Conservation (phyloP, 2,329 filamentous ascomycete species). For the Ophiosphaerella korrae region DNA sequence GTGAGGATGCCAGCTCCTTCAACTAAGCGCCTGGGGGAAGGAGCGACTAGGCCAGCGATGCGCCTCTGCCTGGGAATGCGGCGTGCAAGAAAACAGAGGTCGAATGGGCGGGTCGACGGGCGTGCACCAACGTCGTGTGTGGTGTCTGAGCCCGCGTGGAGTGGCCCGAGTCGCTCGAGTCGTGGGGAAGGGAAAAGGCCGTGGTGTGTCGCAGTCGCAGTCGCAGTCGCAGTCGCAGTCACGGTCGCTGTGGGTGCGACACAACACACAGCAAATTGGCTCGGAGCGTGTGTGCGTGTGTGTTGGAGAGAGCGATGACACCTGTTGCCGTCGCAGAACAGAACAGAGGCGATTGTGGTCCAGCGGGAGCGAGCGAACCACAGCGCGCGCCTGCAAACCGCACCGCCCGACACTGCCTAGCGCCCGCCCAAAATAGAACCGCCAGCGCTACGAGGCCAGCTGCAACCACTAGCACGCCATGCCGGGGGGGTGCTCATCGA, state of each 20-base stretch:
- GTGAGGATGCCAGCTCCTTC: slow-evolving; percentile 50
- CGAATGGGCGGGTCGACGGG: slow-evolving; percentile 12
- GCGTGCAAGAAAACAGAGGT: slow-evolving; percentile 26
- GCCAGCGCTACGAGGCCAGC: slow-evolving; percentile 7
- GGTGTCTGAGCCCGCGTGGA: too few relatives aligned
- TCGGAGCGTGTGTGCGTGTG: too few relatives aligned
- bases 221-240: slow-evolving; percentile 12
- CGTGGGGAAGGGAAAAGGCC: slow-evolving; percentile 4
- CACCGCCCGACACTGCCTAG: slow-evolving; percentile 8
- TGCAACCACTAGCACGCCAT: slow-evolving; percentile 19
- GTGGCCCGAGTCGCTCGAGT: neutral
- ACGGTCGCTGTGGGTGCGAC: too few relatives aligned
- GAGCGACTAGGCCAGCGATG: slow-evolving; percentile 46
- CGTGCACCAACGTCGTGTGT: neutral
- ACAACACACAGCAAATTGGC: too few relatives aligned
- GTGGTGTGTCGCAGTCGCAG: slow-evolving; percentile 5
- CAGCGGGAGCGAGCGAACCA: slow-evolving; percentile 4
- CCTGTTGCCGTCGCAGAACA: too few relatives aligned
- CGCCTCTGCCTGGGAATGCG: slow-evolving; percentile 33
- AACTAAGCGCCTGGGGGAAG: slow-evolving; percentile 46
- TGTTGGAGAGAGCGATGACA: too few relatives aligned
- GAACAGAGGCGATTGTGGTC: too few relatives aligned
- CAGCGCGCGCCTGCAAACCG: slow-evolving; percentile 6
- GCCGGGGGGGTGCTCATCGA: neutral
- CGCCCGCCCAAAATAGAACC: slow-evolving; percentile 14